Percentiles rank a stretch among this genome's conserved stretches.
These are phyloP conservation scores for Entomortierella parvispora DNA, from an alignment of 192 early-diverging fungal genomes.

Conservation along the genomic window DNA sequence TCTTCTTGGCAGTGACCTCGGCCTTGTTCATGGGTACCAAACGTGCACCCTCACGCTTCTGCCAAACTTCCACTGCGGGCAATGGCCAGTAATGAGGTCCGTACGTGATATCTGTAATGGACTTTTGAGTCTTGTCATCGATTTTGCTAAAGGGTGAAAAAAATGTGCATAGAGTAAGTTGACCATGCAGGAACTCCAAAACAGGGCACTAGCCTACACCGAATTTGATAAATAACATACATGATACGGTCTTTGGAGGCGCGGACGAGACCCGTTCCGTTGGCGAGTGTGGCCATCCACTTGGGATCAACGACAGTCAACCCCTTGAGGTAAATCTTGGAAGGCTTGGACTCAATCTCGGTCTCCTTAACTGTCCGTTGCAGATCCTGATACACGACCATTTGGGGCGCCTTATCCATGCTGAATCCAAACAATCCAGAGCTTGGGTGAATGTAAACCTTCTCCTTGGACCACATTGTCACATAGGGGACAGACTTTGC, in stretches of 20 bases:
- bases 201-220: too few relatives aligned
- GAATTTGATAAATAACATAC: constrained; percentile 11
- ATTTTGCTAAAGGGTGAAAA: constrained; percentile 38
- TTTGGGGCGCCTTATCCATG: constrained; percentile 68
- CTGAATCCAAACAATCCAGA: constrained; percentile 66
- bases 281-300: constrained; percentile 86
- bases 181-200: too few relatives aligned
- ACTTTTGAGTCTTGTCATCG: constrained; percentile 62
- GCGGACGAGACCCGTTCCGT: constrained; percentile 54
- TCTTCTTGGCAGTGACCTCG: constrained; percentile 47
- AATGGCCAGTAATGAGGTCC: constrained; percentile 79
- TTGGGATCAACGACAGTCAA: constrained; percentile 78
- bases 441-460: constrained; percentile 79
- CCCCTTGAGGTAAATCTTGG: constrained; percentile 56
- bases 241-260: constrained; percentile 52
- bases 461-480: constrained; percentile 79
- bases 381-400: constrained; percentile 79
- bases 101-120: constrained; percentile 66
- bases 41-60: constrained; percentile 68
- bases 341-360: constrained; percentile 41
- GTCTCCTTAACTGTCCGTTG: constrained; percentile 63
- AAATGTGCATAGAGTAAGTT: not conserved
- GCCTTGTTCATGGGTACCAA: constrained; percentile 63
- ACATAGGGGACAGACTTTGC: constrained; percentile 65
- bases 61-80: constrained; percentile 71